A percentile compares a stretch with the other conserved stretches of the same genome.
phyloP scores from a whole-genome alignment of 768 basidiomycete species.

The Boletus reticulatus region DNA sequence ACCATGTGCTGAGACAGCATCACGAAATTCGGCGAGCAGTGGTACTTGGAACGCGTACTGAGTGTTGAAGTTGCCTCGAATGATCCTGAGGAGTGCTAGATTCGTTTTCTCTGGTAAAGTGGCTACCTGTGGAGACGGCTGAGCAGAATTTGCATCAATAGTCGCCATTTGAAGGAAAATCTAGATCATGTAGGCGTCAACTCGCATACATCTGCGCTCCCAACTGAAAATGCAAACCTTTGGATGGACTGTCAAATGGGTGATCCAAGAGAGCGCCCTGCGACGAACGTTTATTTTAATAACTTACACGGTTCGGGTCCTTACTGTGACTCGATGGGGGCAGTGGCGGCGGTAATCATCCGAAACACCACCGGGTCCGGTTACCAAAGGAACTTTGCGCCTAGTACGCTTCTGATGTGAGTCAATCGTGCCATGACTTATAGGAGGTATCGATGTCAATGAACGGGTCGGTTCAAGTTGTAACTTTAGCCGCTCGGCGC shows the following conservation, averaged over 20 bases:
- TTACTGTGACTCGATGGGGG: too few species aligned
- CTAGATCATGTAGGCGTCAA: not conserved
- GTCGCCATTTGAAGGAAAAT: not conserved
- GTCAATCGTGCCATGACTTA: too few species aligned
- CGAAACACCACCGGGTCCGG: too few species aligned
- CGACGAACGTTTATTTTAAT: not conserved
- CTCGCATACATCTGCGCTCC: too few species aligned
- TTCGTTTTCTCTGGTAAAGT: not conserved
- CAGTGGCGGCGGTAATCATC: too few species aligned
- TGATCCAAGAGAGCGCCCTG: not conserved
- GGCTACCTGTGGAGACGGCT: not conserved
- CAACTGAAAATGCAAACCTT: not conserved
- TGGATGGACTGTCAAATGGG: not conserved
- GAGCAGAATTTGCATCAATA: not conserved
- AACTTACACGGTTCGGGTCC: not conserved
- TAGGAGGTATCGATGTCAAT: too few species aligned
- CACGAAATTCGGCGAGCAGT: constrained; percentile 8
- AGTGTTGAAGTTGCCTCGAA: constrained; percentile 7
- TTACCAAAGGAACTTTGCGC: too few species aligned
- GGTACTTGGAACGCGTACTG: constrained; percentile 4
- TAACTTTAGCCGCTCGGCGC: too few species aligned
- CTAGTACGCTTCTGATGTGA: too few species aligned
- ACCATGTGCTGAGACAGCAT: not conserved
- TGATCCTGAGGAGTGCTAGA: not conserved
- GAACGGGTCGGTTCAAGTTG: not conserved